A percentile compares a stretch with the other conserved stretches of the same genome.
Conservation (phyloP, 768 basidiomycete species). For the Pisolithus orientalis region DNA sequence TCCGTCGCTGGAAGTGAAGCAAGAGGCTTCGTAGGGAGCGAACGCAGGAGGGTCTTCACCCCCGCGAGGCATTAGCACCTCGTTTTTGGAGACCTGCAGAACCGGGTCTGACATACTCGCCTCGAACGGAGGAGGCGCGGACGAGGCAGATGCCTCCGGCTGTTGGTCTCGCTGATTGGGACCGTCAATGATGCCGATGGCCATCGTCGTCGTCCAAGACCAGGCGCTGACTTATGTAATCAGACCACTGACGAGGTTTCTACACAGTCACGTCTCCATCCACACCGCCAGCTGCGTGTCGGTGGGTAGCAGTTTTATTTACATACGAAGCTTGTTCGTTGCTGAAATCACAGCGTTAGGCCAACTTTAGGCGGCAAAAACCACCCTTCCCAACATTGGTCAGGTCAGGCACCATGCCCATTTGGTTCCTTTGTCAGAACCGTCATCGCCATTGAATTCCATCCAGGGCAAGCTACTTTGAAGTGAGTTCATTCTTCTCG, state of each 20-base stretch:
- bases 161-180: neutral
- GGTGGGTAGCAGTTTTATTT: too few relatives aligned
- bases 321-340: too few relatives aligned
- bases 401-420: neutral
- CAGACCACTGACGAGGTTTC: too few relatives aligned
- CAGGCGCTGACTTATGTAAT: too few relatives aligned
- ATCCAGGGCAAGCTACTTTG: neutral
- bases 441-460: neutral
- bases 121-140: slow-evolving; percentile 22
- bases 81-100: slow-evolving; percentile 17
- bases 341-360: too few relatives aligned
- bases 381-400: neutral
- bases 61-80: slow-evolving; percentile 19
- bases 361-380: too few relatives aligned
- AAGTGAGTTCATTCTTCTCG: neutral
- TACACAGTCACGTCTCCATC: too few relatives aligned
- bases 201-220: too few relatives aligned
- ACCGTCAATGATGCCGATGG: neutral
- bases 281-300: too few relatives aligned
- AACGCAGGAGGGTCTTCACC: slow-evolving; percentile 58
- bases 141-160: neutral
- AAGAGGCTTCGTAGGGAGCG: slow-evolving; percentile 57
- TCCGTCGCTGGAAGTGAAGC: slow-evolving; percentile 40
- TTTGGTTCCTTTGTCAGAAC: neutral
- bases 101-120: slow-evolving; percentile 20